Conservation (phyloP, 176 grass and related monocot genomes). For the Urochloa ruziziensis region DNA sequence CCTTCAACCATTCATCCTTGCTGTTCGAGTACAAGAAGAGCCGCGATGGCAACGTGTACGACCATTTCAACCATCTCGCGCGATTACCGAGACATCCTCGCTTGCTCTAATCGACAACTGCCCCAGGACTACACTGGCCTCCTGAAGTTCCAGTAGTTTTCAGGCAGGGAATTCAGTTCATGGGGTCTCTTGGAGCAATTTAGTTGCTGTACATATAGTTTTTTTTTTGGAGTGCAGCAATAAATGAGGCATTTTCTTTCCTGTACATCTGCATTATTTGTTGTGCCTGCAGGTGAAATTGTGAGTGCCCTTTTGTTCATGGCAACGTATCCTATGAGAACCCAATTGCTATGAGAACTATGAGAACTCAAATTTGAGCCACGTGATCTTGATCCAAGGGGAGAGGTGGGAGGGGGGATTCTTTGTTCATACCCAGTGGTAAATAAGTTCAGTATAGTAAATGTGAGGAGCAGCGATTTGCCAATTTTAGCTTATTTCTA, state of each 20-base stretch:
- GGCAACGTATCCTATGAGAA: too few relatives aligned
- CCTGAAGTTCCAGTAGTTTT: not conserved
- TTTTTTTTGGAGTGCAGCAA: not conserved
- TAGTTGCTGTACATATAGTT: slow-evolving; percentile 1
- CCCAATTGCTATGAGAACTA: too few relatives aligned
- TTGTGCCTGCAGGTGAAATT: not conserved
- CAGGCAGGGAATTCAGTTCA: not conserved
- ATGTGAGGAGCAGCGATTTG: not conserved
- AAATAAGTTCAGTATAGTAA: not conserved
- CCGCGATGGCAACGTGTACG: slow-evolving; percentile 63
- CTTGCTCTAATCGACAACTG: slow-evolving; percentile 71
- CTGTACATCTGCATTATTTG: not conserved
- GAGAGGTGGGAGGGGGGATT: too few relatives aligned
- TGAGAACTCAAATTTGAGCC: too few relatives aligned
- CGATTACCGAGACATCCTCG: slow-evolving; percentile 67
- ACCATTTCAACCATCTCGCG: slow-evolving; percentile 70
- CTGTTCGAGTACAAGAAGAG: slow-evolving; percentile 96
- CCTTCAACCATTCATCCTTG: slow-evolving; percentile 72
- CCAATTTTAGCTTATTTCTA: not conserved
- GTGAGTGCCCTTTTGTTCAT: not conserved
- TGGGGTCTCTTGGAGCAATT: not conserved
- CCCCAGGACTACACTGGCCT: slow-evolving; percentile 47
- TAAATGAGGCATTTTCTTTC: not conserved
- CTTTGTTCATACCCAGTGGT: not conserved
- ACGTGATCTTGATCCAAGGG: too few relatives aligned